Base-by-base conservation (phyloP, 208 protist genomes). In the Porcisia deanei region DNA sequence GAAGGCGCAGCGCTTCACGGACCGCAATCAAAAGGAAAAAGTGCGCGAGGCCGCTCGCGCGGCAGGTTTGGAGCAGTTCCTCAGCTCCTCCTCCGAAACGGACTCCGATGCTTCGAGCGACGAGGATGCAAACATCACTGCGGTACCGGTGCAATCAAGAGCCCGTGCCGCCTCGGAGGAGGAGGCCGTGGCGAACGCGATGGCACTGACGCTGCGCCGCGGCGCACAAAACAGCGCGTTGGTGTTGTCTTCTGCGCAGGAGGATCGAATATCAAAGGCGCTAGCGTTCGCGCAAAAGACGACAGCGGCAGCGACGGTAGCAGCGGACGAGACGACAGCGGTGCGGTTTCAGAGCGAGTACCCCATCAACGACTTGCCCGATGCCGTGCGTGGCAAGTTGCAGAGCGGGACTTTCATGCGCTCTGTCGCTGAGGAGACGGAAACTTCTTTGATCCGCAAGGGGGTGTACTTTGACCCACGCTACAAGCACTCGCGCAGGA, bases 341-440 rank as follows among this genome's bases (percentile, higher is more conserved):
- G 84, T 94, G 22, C 91, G 93, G 39, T 97, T 97, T 75, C 87
- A 92, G 75, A 80, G 78, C n/a, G 90, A 97, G 81, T 95, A 91
- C 70, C 69, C 80, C 22, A 89, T 97, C 71, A 97, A 97, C 83
- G 93, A 97, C 76, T 71, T 95, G 25, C 89, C 91, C 20, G 82
- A 88, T 45, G 67, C 83, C 39, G 85, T 97, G 37, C 87, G 93
- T 12, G 76, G 85, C 22, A 79, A 85, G 49, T 75, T 97, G 80
- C 91, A 95, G 85, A 88, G 78, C 59, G 80, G 81, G 7, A 16
- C 63, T 10, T 85, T 94, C 37, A 81, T 97, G 60, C 84, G 88
- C 54, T 71, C 79, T 3, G 81, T 95, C 43, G 75, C 77, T 30
- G 88, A 93, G 72, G 87, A 91, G 68, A 92, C 88, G 41, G 81